Percentiles rank a stretch among this genome's conserved stretches.
Conservation (phyloP, 345 rosid genomes). For the Microthlaspi erraticum region DNA sequence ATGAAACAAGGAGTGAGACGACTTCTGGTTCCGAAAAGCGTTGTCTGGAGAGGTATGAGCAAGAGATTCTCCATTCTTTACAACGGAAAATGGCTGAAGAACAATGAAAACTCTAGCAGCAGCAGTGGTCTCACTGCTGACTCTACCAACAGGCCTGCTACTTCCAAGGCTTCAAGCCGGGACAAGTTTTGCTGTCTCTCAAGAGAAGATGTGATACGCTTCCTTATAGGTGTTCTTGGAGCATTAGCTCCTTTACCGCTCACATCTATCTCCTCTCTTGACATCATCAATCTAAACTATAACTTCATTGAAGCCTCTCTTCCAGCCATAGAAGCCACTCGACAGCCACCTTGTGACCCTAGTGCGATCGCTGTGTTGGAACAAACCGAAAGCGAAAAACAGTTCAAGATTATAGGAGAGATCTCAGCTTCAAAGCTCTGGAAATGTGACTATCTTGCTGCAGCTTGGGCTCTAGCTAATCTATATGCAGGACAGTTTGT, state of each 20-base stretch:
- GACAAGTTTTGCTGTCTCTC: constrained; percentile 96
- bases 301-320: constrained; percentile 66
- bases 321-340: constrained; percentile 70
- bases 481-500: constrained; percentile 94
- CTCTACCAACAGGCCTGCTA: constrained; percentile 60
- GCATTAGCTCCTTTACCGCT: constrained; percentile 97
- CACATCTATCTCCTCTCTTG: constrained; percentile 74
- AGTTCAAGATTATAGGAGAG: constrained; percentile 80
- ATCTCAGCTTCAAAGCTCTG: constrained; percentile 90
- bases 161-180: constrained; percentile 55
- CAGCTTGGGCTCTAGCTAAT: constrained; percentile 96
- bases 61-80: constrained; percentile 89
- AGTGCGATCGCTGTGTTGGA: constrained; percentile 82
- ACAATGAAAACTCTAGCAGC: constrained; percentile 56
- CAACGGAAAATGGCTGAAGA: constrained; percentile 91
- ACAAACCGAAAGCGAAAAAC: constrained; percentile 55
- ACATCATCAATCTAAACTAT: constrained; percentile 67
- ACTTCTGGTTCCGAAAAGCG: constrained; percentile 81
- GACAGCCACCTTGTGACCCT: constrained; percentile 66
- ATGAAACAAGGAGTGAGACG: constrained; percentile 97
- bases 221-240: constrained; percentile 94
- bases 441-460: constrained; percentile 92
- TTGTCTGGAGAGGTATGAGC: constrained; percentile 93
- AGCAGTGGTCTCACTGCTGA: constrained; percentile 59
- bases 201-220: constrained; percentile 89